Evolutionary conservation across 148 eudicot genomes (phyloP), one percentile per base, ranked within the genome.

Genomic region (Camellia granthamiana): DNA sequence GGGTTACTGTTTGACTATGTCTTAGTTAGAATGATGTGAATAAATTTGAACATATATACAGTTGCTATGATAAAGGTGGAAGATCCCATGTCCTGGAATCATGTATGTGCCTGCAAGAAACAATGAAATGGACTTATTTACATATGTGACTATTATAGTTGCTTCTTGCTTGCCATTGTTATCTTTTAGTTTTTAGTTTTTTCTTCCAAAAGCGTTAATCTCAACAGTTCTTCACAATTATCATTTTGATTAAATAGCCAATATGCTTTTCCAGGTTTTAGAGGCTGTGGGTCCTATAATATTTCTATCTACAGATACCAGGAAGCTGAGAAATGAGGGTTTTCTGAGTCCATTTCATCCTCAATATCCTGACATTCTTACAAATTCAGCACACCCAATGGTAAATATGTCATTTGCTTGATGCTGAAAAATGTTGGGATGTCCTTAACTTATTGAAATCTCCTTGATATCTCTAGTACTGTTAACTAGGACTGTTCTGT

Each of bases 311-410:
- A 90, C 99, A 75, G 99, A 97, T 88, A 92, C 98, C 41, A 86
- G 96, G 85, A 97, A 97, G 91, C 94, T 97, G 66, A 88, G 99
- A 88, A 97, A 97, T 85, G 99, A 97, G 88, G 99, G 99, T 59
- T 97, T 97, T 87, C 83, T 97, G 81, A 97, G 99, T 83, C 99
- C 99, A 51, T 97, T 92, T 89, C 99, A 97, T 89, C 99, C 99
- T 82, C 88, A 98, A 82, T 97, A 93, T 87, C 99, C 99, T 42
- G 99, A 97, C 84, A 97, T 97, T 79, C 97, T 94, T 56, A 97
- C 99, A 60, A 97, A 97, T 86, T 97, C 99, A 66, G 99, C 99
- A 6, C 99, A 97, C 83, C 99, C 99, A 23, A 90, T 97, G 99
- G 99, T 94, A 83, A 61, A 81, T 46, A 44, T 70, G 16, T 83